A percentile compares a stretch with the other conserved stretches of the same genome.
phyloP scores from a whole-genome alignment of 2,329 filamentous ascomycete genomes.

The Cytospora mali region DNA sequence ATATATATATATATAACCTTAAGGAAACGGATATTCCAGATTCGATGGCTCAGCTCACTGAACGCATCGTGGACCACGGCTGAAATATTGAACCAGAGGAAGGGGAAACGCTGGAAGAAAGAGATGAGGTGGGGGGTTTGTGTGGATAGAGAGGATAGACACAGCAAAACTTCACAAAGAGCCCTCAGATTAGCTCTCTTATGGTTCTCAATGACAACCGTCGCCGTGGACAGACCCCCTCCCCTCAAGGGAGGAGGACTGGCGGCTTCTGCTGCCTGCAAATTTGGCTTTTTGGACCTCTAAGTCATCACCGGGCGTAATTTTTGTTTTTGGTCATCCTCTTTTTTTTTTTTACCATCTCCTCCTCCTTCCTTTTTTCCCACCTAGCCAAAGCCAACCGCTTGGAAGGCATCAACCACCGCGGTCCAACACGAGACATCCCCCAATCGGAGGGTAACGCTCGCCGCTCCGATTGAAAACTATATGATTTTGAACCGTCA shows the following conservation, averaged over 20 bases:
- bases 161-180: conserved; percentile 19
- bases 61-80: too few relatives aligned
- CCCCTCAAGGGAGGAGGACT: conserved; percentile 15
- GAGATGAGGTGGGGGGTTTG: background rate
- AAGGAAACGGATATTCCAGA: too few relatives aligned
- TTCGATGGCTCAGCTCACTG: too few relatives aligned
- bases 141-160: conserved; percentile 7
- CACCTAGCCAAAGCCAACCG: conserved; percentile 15
- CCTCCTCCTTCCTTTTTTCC: background rate
- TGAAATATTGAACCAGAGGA: background rate
- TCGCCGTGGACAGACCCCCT: conserved; percentile 24
- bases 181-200: conserved; percentile 49
- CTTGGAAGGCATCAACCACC: conserved; percentile 2
- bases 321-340: conserved; percentile 21
- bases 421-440: background rate
- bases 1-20: too few relatives aligned
- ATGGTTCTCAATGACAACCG: conserved; percentile 44
- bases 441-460: background rate
- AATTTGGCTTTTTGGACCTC: conserved; percentile 46
- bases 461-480: conserved; percentile 45
- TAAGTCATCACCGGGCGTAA: conserved; percentile 41
- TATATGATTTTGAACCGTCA: conserved; percentile 37
- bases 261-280: conserved; percentile 41
- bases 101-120: background rate
- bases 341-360: too few relatives aligned